A percentile compares a stretch with the other conserved stretches of the same genome.
Conservation (phyloP, 768 basidiomycete species). For the Heimioporus sp. region DNA sequence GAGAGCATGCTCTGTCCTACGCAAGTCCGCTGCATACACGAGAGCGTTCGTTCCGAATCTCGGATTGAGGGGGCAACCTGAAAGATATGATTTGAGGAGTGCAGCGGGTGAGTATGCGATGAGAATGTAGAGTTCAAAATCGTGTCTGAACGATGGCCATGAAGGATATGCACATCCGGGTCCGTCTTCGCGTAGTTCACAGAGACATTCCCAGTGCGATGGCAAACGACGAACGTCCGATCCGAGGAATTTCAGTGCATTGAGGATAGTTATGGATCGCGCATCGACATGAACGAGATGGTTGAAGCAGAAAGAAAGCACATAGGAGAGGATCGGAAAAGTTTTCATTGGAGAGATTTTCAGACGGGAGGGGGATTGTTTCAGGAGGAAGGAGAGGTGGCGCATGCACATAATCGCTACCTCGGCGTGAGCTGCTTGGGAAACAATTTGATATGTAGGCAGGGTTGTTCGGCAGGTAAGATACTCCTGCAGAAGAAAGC, state of each 20-base stretch:
- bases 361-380: not conserved
- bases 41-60: not conserved
- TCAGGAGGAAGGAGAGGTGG: not conserved
- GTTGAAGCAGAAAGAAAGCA: not conserved
- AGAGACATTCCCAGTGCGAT: not conserved
- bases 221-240: not conserved
- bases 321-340: not conserved
- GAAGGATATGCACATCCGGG: not conserved
- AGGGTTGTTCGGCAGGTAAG: not conserved
- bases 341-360: too few relatives aligned
- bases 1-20: not conserved
- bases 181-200: not conserved
- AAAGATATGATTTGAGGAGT: not conserved
- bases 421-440: not conserved
- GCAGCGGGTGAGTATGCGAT: not conserved
- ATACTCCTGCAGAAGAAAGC: conserved; percentile 2
- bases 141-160: not conserved
- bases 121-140: not conserved
- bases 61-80: not conserved
- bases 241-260: not conserved
- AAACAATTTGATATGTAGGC: not conserved
- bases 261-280: not conserved
- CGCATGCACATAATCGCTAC: not conserved
- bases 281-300: not conserved
- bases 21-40: not conserved